These are phyloP conservation scores for Brassica nigra DNA, from an alignment of 345 rosid genomes.

Conservation along the genomic window DNA sequence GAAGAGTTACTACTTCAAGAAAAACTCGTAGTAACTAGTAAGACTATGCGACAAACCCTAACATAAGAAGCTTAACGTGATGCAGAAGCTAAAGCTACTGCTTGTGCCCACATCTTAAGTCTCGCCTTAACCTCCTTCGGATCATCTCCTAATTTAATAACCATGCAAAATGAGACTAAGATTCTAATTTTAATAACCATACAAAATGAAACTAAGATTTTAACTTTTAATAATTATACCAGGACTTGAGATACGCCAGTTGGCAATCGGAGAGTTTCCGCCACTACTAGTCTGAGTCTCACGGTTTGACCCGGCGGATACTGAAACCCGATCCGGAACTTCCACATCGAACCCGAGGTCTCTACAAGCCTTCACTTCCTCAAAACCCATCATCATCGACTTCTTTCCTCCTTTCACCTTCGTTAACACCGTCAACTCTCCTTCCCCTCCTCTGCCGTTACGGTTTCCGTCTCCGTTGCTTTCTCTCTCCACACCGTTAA, in stretches of 20 bases:
- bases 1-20: not conserved
- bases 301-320: slow-evolving; percentile 41
- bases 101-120: slow-evolving; percentile 95
- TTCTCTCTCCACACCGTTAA: slow-evolving; percentile 54
- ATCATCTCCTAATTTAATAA: slow-evolving; percentile 55
- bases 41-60: slow-evolving; percentile 18
- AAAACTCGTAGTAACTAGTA: slow-evolving; percentile 1
- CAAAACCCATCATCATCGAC: slow-evolving; percentile 79
- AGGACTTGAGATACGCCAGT: slow-evolving; percentile 90
- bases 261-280: slow-evolving; percentile 76
- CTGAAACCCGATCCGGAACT: slow-evolving; percentile 53
- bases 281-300: slow-evolving; percentile 78
- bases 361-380: slow-evolving; percentile 81
- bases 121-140: slow-evolving; percentile 93
- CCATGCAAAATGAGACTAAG: not conserved
- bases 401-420: slow-evolving; percentile 80
- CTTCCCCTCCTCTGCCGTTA: slow-evolving; percentile 55
- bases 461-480: slow-evolving; percentile 51
- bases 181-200: slow-evolving; percentile 19
- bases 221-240: slow-evolving; percentile 42
- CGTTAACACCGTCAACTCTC: slow-evolving; percentile 76
- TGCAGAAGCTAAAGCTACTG: slow-evolving; percentile 79
- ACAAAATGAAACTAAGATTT: not conserved
- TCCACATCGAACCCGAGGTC: slow-evolving; percentile 92
- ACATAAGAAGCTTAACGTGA: slow-evolving; percentile 34